A percentile compares a stretch with the other conserved stretches of the same genome.
Evolutionary conservation across 768 basidiomycete species (phyloP).

Genomic region (Hericium rajendrae): DNA sequence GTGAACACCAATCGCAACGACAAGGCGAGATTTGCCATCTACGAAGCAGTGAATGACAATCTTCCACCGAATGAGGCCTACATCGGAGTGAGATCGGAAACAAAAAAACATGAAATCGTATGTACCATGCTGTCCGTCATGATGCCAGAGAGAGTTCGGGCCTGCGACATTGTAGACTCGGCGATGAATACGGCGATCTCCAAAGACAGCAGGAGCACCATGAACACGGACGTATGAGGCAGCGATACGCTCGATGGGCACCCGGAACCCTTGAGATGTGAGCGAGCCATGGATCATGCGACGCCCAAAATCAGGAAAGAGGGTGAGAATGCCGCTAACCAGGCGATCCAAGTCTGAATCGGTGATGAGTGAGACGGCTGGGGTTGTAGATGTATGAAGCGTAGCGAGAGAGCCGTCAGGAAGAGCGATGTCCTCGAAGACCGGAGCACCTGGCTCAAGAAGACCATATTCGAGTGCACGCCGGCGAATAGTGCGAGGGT

Average conservation of each 20-base stretch:
- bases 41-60: neutral
- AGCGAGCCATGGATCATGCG: slow-evolving; percentile 14
- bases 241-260: slow-evolving; percentile 6
- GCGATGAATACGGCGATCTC: slow-evolving; percentile 9
- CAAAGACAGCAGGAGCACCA: slow-evolving; percentile 13
- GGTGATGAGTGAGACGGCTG: slow-evolving; percentile 2
- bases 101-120: neutral
- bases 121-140: slow-evolving; percentile 22
- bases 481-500: slow-evolving; percentile 13
- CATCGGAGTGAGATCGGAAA: neutral
- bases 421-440: neutral
- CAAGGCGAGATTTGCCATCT: neutral
- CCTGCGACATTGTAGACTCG: slow-evolving; percentile 16
- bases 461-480: slow-evolving; percentile 14
- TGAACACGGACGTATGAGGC: slow-evolving; percentile 13
- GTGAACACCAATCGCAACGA: slow-evolving; percentile 17
- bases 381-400: neutral
- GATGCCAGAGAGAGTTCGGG: slow-evolving; percentile 18
- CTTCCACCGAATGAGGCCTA: slow-evolving; percentile 12
- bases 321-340: slow-evolving; percentile 4
- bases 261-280: slow-evolving; percentile 8
- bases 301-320: slow-evolving; percentile 15
- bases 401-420: neutral
- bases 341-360: slow-evolving; percentile 6
- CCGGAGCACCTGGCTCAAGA: slow-evolving; percentile 12